Conservation (phyloP, 257 asterid species). For the Solanum ahanhuiri region DNA sequence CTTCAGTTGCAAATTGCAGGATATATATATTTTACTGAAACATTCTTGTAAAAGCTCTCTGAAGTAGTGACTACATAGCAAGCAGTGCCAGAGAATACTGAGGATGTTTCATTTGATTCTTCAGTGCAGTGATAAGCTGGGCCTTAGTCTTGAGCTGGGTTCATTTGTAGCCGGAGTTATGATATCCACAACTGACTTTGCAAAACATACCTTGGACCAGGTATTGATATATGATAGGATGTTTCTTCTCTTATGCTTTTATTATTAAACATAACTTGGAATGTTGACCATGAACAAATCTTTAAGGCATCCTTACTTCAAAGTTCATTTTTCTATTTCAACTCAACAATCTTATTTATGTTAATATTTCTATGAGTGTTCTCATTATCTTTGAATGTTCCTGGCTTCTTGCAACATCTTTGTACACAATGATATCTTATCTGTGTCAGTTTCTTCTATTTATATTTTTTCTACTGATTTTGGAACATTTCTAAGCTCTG, state of each 20-base stretch:
- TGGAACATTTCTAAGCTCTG: not conserved
- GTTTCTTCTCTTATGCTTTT: not conserved
- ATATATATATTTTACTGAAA: not conserved
- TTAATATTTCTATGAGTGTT: not conserved
- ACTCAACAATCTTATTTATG: not conserved
- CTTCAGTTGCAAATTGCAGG: not conserved
- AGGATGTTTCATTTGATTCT: constrained; percentile 13
- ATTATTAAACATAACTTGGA: not conserved
- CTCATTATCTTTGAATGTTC: not conserved
- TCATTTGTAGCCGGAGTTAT: constrained; percentile 90
- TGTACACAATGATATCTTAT: not conserved
- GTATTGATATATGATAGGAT: constrained; percentile 13
- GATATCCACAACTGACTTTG: constrained; percentile 83
- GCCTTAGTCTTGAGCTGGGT: constrained; percentile 92
- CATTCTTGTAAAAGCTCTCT: not conserved
- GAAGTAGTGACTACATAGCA: not conserved
- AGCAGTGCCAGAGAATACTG: not conserved
- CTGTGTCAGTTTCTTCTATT: not conserved
- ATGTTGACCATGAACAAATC: not conserved
- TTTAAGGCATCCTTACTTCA: not conserved
- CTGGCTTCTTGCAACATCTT: not conserved
- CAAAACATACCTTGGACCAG: constrained; percentile 84
- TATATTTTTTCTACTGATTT: not conserved
- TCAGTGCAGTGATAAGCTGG: constrained; percentile 98
- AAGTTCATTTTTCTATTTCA: not conserved